Conservation (phyloP, 345 rosid genomes). For the Passiflora organensis region DNA sequence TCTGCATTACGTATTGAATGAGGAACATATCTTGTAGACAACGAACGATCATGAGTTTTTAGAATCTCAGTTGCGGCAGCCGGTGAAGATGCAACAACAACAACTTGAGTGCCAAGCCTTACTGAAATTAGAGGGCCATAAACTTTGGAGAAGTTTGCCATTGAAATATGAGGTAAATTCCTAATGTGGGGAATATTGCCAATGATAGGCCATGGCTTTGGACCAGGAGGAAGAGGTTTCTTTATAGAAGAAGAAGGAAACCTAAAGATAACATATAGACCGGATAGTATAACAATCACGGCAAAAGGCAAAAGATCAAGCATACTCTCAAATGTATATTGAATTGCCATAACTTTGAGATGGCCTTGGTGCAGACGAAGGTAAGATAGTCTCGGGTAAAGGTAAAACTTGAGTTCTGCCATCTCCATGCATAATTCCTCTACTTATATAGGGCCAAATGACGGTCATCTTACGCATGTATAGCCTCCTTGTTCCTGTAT, state of each 20-base stretch:
- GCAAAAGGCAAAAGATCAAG: not conserved
- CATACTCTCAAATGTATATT: not conserved
- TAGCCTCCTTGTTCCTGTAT: too few species aligned
- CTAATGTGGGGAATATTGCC: conserved; percentile 17
- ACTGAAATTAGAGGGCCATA: too few species aligned
- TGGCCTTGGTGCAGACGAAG: too few species aligned
- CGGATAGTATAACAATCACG: not conserved
- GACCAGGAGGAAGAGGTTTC: too few species aligned
- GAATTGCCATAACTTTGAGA: too few species aligned
- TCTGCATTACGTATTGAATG: not conserved
- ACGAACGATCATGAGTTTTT: conserved; percentile 20
- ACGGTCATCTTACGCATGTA: too few species aligned
- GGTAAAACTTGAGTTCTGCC: too few species aligned
- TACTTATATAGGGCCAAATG: too few species aligned
- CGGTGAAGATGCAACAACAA: conserved; percentile 21
- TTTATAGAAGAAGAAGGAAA: not conserved
- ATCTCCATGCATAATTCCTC: too few species aligned
- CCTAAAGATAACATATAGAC: not conserved
- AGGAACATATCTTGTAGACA: conserved; percentile 18
- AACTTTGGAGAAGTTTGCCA: conserved; percentile 6
- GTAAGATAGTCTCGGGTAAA: too few species aligned
- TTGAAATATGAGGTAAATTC: conserved; percentile 5
- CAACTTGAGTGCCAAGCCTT: conserved; percentile 19
- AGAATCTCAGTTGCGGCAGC: conserved; percentile 22
- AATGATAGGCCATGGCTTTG: conserved; percentile 22